Conservation (phyloP, 805 yeast genomes). For the Komagataella kurtzmanii region DNA sequence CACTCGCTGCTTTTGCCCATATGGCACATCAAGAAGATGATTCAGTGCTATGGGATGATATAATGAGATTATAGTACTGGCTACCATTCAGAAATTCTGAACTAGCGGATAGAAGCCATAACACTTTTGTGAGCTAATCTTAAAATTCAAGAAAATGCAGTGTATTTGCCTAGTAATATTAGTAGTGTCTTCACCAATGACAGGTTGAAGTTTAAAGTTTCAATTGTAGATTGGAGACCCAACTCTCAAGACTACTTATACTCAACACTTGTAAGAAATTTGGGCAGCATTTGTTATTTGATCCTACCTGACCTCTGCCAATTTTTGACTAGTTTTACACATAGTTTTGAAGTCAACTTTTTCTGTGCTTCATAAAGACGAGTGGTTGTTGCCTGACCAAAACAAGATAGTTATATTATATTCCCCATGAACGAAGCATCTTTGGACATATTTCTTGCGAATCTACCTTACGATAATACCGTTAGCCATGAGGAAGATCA, state of each 20-base stretch:
- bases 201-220: not conserved
- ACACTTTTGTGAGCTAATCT: too few relatives aligned
- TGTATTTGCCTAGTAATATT: too few relatives aligned
- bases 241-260: not conserved
- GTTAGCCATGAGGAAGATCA: not conserved
- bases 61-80: too few relatives aligned
- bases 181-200: not conserved
- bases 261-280: not conserved
- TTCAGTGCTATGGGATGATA: too few relatives aligned
- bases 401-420: not conserved
- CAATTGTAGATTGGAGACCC: not conserved
- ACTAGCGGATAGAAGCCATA: too few relatives aligned
- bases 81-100: too few relatives aligned
- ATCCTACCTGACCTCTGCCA: not conserved
- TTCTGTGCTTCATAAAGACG: not conserved
- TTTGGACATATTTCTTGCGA: not conserved
- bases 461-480: not conserved
- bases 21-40: too few relatives aligned
- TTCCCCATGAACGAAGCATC: not conserved
- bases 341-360: not conserved
- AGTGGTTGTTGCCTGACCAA: not conserved
- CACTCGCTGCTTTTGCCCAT: too few relatives aligned
- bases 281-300: not conserved
- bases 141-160: too few relatives aligned
- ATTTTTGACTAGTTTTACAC: not conserved